Evolutionary conservation across 495 filamentous ascomycete genomes (phyloP), one percentile per base, ranked within the genome.

Genomic region (Penicillium bovifimosum): DNA sequence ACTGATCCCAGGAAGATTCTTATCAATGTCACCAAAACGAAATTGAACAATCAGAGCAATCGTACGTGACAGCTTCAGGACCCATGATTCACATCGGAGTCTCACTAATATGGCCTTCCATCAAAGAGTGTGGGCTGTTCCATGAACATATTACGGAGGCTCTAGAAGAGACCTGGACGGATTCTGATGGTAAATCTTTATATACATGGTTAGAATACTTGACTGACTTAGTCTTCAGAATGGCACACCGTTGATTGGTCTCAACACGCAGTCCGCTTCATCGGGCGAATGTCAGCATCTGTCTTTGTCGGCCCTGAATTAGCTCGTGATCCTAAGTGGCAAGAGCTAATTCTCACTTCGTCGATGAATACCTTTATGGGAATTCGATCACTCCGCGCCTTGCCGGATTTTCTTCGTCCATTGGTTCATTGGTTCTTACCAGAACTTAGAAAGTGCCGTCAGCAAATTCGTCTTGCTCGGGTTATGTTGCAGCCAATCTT

Each of bases 291-390:
- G 20, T 73, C 76, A 9, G 69, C 74, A 7, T 60, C 69, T 7
- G 62, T 77, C 10, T 79, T 79, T 48, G 55, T 76, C 13, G 77
- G 77, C 24, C 54, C 47, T 5, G 55, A 58, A 1, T 44, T 75
- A 9, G 71, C 69, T 46, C 67, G 68, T 5, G 69, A 78, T 53
- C 54, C 63, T 10, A 61, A 67, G 0, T 70, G 76, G 58, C 64
- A 78, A 16, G 54, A 62, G 3, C 50, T 66, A 2, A 66, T 64
- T 9, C 59, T 69, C 45, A 58, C 60, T 1, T 80, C 68, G 43
- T 70, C 72, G 0, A 44, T 65, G 8, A 66, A 63, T 41, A 46
- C 74, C 6, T 71, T 74, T 9, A 41, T 66, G 10, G 59, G 43
- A 6, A 52, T 60, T 8, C 55, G 50, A 6, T 14, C 67, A 2